These are phyloP conservation scores for Trichoderma arundinaceum DNA, from an alignment of 2,329 filamentous ascomycete genomes.

Conservation along the genomic window DNA sequence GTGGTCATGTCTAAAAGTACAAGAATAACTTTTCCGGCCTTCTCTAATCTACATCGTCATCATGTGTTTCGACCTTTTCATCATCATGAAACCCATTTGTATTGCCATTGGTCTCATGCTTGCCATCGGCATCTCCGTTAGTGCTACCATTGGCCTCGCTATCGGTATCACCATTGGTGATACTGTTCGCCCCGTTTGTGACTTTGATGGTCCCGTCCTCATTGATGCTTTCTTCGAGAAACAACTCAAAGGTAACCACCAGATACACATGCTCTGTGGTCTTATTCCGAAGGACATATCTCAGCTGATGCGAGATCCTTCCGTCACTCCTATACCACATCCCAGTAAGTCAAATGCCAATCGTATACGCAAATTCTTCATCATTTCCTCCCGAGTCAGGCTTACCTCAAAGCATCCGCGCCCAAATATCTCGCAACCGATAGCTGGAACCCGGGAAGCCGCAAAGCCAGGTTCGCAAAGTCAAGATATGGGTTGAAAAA, in stretches of 20 bases:
- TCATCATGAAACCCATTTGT: constrained; percentile 41
- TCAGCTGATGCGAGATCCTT: constrained; percentile 80
- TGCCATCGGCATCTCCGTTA: constrained; percentile 41
- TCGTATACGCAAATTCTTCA: not conserved
- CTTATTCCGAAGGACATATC: constrained; percentile 89
- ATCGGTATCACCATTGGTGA: constrained; percentile 33
- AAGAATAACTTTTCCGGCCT: not conserved
- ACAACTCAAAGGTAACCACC: constrained; percentile 78
- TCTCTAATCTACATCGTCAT: constrained; percentile 53
- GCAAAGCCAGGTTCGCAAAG: constrained; percentile 74
- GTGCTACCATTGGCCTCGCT: constrained; percentile 60
- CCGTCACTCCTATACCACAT: constrained; percentile 39
- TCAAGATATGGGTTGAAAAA: constrained; percentile 95
- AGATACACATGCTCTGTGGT: constrained; percentile 76
- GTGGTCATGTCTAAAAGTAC: not conserved
- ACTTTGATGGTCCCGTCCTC: constrained; percentile 62
- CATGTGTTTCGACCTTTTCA: constrained; percentile 43
- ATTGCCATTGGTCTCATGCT: constrained; percentile 34
- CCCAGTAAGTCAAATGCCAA: constrained; percentile 34
- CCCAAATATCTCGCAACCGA: constrained; percentile 82
- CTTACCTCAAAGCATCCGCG: constrained; percentile 75
- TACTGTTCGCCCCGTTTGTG: constrained; percentile 40
- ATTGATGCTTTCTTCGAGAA: constrained; percentile 69
- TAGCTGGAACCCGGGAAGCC: constrained; percentile 73
- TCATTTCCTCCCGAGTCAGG: constrained; percentile 8